Evolutionary conservation across 352 stramenopile genomes (phyloP).

Genomic region (Pythium apleroticum): DNA sequence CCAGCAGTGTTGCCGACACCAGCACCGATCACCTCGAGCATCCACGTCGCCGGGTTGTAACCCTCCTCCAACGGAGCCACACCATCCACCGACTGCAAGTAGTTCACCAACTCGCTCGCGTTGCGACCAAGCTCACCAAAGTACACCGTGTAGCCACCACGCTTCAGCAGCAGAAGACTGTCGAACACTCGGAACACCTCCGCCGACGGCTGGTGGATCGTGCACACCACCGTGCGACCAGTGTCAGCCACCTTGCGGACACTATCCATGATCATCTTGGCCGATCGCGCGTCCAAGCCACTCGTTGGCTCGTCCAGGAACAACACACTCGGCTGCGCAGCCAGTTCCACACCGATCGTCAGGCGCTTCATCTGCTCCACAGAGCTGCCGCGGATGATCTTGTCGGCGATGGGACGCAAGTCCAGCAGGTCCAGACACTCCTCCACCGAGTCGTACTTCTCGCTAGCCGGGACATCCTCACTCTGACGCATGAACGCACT

Average conservation of each 20-base stretch:
- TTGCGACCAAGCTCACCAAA: conserved; percentile 39
- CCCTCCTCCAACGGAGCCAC: conserved; percentile 36
- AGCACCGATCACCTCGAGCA: conserved; percentile 62
- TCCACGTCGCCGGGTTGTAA: conserved; percentile 85
- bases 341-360: conserved; percentile 86
- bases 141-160: conserved; percentile 20
- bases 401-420: conserved; percentile 33
- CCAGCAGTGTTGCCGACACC: conserved; percentile 26
- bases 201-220: conserved; percentile 84
- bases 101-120: conserved; percentile 32
- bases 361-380: conserved; percentile 41
- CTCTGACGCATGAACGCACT: conserved; percentile 59
- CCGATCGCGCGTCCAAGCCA: conserved; percentile 42
- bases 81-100: conserved; percentile 59
- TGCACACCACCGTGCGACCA: conserved; percentile 78
- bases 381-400: conserved; percentile 33
- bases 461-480: conserved; percentile 13
- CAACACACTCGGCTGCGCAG: conserved; percentile 68
- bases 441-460: conserved; percentile 38
- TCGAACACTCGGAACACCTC: conserved; percentile 77
- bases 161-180: conserved; percentile 35
- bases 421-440: conserved; percentile 40
- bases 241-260: conserved; percentile 49
- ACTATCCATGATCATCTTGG: conserved; percentile 48
- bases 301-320: conserved; percentile 71